phyloP scores from a whole-genome alignment of 352 stramenopile genomes.

The Phytophthora cactorum region DNA sequence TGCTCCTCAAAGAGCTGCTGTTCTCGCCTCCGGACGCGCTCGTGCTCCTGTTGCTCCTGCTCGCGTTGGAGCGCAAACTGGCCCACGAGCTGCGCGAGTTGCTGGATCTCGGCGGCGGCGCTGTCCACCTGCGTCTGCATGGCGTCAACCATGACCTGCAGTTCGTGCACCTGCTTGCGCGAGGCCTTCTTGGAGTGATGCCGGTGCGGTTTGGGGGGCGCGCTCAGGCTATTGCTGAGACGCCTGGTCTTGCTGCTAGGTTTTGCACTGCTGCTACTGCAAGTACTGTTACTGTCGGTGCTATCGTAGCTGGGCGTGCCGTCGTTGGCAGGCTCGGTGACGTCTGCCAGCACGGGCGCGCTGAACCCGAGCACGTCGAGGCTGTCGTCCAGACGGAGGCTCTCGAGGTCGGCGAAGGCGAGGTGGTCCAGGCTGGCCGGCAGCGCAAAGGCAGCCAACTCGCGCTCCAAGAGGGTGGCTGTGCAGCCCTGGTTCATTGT shows the following conservation, averaged over 20 bases:
- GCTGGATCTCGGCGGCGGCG: slow-evolving; percentile 32
- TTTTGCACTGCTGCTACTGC: slow-evolving; percentile 1
- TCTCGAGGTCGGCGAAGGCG: slow-evolving; percentile 18
- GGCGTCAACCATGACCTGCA: slow-evolving; percentile 34
- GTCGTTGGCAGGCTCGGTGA: slow-evolving; percentile 11
- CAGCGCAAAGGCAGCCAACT: slow-evolving; percentile 29
- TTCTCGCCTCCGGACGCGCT: slow-evolving; percentile 8
- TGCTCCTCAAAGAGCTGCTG: slow-evolving; percentile 19
- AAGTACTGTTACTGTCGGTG: neutral
- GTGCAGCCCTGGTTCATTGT: slow-evolving; percentile 29
- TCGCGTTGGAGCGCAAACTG: slow-evolving; percentile 28
- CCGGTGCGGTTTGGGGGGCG: slow-evolving; percentile 18
- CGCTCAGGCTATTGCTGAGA: neutral
- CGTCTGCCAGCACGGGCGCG: slow-evolving; percentile 16
- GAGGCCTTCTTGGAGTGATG: slow-evolving; percentile 37
- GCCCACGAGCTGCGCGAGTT: slow-evolving; percentile 38
- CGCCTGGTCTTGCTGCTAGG: slow-evolving; percentile 7
- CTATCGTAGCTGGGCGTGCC: slow-evolving; percentile 2
- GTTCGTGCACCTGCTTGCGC: slow-evolving; percentile 39
- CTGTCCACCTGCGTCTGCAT: slow-evolving; percentile 40
- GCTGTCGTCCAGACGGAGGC: slow-evolving; percentile 18
- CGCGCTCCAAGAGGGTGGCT: slow-evolving; percentile 25
- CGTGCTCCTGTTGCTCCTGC: slow-evolving; percentile 21
- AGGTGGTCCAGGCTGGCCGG: slow-evolving; percentile 19
- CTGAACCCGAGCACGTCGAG: slow-evolving; percentile 19